phyloP scores from a whole-genome alignment of 2,329 filamentous ascomycete genomes.

The Colletotrichum endophyticum region DNA sequence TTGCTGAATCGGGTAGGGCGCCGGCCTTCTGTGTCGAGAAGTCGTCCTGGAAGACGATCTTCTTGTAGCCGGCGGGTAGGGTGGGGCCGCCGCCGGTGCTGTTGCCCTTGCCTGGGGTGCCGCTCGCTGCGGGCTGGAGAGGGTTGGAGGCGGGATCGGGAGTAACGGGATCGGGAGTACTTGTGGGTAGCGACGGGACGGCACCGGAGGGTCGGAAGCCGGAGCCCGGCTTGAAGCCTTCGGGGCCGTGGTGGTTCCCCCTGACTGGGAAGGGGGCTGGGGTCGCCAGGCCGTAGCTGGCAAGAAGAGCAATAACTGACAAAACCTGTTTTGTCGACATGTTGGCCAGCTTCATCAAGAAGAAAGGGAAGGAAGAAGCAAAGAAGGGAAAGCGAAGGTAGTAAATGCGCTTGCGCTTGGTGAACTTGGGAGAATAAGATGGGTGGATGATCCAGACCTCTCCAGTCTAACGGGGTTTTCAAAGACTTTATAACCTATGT shows the following conservation, averaged over 20 bases:
- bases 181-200: neutral
- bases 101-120: neutral
- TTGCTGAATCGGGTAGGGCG: conserved; percentile 38
- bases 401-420: neutral
- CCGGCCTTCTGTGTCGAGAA: conserved; percentile 30
- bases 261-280: neutral
- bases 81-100: neutral
- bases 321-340: conserved; percentile 16
- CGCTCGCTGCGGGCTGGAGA: neutral
- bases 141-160: neutral
- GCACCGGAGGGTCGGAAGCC: neutral
- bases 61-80: conserved; percentile 23
- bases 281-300: conserved; percentile 5
- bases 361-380: neutral
- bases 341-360: neutral
- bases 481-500: neutral
- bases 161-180: neutral
- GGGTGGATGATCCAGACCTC: neutral
- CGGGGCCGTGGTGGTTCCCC: neutral
- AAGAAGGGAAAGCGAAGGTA: neutral
- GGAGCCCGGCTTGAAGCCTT: neutral
- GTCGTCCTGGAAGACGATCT: conserved; percentile 32
- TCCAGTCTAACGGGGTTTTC: neutral
- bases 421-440: neutral
- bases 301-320: conserved; percentile 8